Evolutionary conservation across 2,329 filamentous ascomycete species (phyloP).

Genomic region (Domatiomyces catenatus): DNA sequence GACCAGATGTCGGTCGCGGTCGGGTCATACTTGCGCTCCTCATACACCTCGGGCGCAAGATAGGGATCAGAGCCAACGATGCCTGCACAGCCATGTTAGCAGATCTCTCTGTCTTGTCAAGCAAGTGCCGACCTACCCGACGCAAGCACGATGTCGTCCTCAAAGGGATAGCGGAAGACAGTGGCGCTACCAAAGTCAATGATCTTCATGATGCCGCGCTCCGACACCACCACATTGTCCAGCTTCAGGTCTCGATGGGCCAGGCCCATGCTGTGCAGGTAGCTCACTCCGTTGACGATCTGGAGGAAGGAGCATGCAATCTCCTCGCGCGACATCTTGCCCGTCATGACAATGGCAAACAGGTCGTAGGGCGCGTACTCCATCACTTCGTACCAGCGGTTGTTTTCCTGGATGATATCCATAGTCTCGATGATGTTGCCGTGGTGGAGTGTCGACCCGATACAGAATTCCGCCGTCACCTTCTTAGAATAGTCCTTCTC

Average conservation of each 20-base stretch:
- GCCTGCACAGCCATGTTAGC: conserved; percentile 30
- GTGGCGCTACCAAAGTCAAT: conserved; percentile 98
- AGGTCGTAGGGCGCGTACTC: conserved; percentile 93
- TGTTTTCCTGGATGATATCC: conserved; percentile 88
- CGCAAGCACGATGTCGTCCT: conserved; percentile 68
- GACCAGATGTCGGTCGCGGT: conserved; percentile 96
- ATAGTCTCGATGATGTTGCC: conserved; percentile 97
- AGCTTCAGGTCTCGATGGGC: conserved; percentile 91
- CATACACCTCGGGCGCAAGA: conserved; percentile 90
- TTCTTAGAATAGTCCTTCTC: conserved; percentile 97
- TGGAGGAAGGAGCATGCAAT: conserved; percentile 84
- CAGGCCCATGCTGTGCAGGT: conserved; percentile 85
- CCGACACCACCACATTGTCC: conserved; percentile 95
- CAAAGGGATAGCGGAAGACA: conserved; percentile 94
- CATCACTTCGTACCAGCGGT: conserved; percentile 97
- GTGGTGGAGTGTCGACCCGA: conserved; percentile 90
- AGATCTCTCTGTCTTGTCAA: neutral
- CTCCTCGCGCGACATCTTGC: conserved; percentile 87
- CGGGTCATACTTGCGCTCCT: conserved; percentile 82
- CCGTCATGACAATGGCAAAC: conserved; percentile 97
- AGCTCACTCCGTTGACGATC: conserved; percentile 85
- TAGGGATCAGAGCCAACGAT: conserved; percentile 87
- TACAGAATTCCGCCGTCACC: conserved; percentile 93
- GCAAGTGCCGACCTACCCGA: conserved; percentile 41
- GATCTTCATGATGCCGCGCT: conserved; percentile 95